Conservation (phyloP, 1,284 basidiomycete species). For the Meripilus lineatus region DNA sequence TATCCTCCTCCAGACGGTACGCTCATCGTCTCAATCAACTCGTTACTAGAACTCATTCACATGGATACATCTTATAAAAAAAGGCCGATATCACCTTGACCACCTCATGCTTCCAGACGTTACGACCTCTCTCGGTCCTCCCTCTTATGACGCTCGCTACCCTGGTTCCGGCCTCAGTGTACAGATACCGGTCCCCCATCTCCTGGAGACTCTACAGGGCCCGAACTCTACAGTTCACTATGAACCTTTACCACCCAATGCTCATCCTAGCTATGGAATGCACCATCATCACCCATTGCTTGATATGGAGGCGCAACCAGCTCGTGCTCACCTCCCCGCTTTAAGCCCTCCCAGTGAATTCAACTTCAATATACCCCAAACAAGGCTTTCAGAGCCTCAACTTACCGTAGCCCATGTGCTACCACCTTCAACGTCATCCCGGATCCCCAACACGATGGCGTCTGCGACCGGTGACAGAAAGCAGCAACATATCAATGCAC, state of each 20-base stretch:
- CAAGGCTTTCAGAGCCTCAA: constrained; percentile 22
- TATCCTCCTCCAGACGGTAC: constrained; percentile 38
- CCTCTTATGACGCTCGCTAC: constrained; percentile 25
- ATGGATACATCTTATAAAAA: constrained; percentile 40
- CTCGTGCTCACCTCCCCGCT: constrained; percentile 20
- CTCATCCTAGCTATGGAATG: constrained; percentile 18
- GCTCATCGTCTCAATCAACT: constrained; percentile 21
- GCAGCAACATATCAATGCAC: constrained; percentile 18
- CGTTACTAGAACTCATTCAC: constrained; percentile 21
- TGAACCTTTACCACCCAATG: constrained; percentile 10
- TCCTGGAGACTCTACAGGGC: constrained; percentile 26
- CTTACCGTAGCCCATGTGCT: constrained; percentile 21
- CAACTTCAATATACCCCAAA: constrained; percentile 26
- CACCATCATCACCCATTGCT: constrained; percentile 25
- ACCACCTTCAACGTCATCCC: constrained; percentile 18
- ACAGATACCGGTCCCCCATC: constrained; percentile 26
- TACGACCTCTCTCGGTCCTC: constrained; percentile 15
- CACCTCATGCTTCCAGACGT: constrained; percentile 21
- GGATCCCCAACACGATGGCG: constrained; percentile 19
- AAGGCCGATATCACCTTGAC: constrained; percentile 62
- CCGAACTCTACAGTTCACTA: constrained; percentile 25
- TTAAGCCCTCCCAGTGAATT: constrained; percentile 23
- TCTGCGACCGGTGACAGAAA: constrained; percentile 18
- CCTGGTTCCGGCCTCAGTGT: constrained; percentile 18
- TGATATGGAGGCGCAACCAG: constrained; percentile 19